A percentile compares a stretch with the other conserved stretches of the same genome.
Conservation (phyloP, 1,284 basidiomycete genomes). For the Malassezia vespertilionis region DNA sequence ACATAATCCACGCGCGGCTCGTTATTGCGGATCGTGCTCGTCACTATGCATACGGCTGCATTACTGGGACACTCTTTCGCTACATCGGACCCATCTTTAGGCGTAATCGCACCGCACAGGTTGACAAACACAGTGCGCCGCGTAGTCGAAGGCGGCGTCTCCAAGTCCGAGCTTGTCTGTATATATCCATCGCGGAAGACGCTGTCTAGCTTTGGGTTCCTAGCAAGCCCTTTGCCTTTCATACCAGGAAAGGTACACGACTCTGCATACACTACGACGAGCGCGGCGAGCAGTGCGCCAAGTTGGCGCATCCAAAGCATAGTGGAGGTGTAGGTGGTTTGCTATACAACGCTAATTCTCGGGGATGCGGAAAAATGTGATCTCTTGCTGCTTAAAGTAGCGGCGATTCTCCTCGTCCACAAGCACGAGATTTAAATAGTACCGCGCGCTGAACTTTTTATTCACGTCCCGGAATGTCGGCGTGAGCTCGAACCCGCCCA, state of each 20-base stretch:
- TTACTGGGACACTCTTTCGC: no score
- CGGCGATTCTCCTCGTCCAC: conserved; percentile 95
- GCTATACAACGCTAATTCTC: conserved; percentile 13
- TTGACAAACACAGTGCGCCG: conserved; percentile 18
- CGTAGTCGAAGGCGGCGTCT: conserved; percentile 22
- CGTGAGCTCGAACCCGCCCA: conserved; percentile 94
- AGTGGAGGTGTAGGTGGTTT: neutral
- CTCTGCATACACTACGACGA: neutral
- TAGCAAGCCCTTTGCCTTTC: no score
- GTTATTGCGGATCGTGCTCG: no score
- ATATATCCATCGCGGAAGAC: no score
- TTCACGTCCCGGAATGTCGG: conserved; percentile 98
- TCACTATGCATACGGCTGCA: no score
- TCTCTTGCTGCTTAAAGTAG: conserved; percentile 63
- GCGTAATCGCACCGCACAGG: no score
- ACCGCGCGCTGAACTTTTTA: conserved; percentile 94
- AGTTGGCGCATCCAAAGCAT: neutral
- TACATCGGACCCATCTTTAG: no score
- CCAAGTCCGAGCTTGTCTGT: no score
- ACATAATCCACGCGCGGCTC: no score
- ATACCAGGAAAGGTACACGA: neutral
- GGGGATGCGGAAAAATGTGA: conserved; percentile 37
- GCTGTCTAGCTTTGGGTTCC: no score
- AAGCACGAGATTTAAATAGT: conserved; percentile 82
- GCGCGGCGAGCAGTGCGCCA: neutral